Evolutionary conservation across 306 rosid genomes (phyloP).

Genomic region (Acacia acuminata): DNA sequence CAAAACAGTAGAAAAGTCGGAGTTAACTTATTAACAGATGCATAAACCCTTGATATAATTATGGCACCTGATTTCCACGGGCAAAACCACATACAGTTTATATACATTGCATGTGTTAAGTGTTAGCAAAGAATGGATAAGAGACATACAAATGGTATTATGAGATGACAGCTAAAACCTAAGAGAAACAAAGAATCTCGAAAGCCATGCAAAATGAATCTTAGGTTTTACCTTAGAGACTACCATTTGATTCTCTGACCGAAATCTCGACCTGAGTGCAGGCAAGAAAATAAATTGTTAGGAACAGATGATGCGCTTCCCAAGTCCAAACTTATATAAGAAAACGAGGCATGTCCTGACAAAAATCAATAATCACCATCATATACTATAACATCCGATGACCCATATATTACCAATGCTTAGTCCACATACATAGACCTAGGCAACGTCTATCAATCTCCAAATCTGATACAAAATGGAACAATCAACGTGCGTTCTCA

Average conservation of each 20-base stretch:
- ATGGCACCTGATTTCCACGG: conserved; percentile 11
- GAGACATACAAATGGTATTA: not conserved
- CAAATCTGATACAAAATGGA: not conserved
- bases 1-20: not conserved
- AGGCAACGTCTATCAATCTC: not conserved
- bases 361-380: conserved; percentile 9
- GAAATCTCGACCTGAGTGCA: conserved; percentile 6
- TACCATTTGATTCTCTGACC: not conserved
- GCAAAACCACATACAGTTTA: conserved; percentile 1
- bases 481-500: not conserved
- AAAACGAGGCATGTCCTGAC: conserved; percentile 15
- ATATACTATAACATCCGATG: not conserved
- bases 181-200: conserved; percentile 4
- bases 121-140: not conserved
- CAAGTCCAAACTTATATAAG: conserved; percentile 14
- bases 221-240: conserved; percentile 28
- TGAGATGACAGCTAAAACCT: conserved; percentile 8
- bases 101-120: not conserved
- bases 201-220: conserved; percentile 16
- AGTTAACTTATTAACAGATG: not conserved
- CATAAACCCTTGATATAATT: conserved; percentile 1
- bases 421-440: not conserved
- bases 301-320: conserved; percentile 9
- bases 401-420: not conserved
- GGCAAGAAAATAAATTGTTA: conserved; percentile 11